Base-by-base conservation (phyloP, 805 yeast genomes). In the Ogataea paraovalis region DNA sequence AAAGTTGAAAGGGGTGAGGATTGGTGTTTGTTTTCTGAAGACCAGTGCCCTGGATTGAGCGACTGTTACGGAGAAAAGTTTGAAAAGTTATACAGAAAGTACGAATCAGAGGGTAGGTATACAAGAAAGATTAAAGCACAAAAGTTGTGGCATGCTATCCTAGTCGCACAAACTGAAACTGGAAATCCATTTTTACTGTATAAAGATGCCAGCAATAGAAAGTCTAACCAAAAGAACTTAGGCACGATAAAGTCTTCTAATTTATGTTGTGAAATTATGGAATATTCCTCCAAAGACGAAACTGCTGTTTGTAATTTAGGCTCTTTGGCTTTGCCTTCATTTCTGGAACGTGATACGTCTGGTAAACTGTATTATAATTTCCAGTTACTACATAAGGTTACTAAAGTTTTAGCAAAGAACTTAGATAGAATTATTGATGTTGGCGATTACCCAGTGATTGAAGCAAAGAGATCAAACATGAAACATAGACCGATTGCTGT, bases 281-380 rank as follows among this genome's bases (percentile, higher is more conserved):
- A 92, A 67, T 91, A 87, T 66, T 87, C 96, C 3, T 81, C 94
- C 4, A 82, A 87, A n/a, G 87, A 87, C 28, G 97, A 92, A 72
- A 85, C 88, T 44, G 97, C 97, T 2, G 98, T 92, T 28, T 94
- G 98, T 74, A 92, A 92, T 69, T 74, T 92, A 60, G 98, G 92
- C 1, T 91, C 97, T 21, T 66, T 92, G 49, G 96, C 96, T 1
- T 74, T 92, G 49, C 97, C 98, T 3, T 75, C 86, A 1, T 92
- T 80, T 64, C 76, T 89, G 27, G 47, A 48, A 23, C 74, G 63
- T 25, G 78, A 75, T 46, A 66, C 66, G 27, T 19, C 13, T 23
- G 64, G 62, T 36, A 74, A 75, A 23, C 66, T 76, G 14, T 68
- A 69, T 64, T 88, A 82, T 64, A 83, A 92, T 69, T 90, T 89